phyloP scores from a whole-genome alignment of 2,329 filamentous ascomycete genomes.

The Penicillium sumatraense region DNA sequence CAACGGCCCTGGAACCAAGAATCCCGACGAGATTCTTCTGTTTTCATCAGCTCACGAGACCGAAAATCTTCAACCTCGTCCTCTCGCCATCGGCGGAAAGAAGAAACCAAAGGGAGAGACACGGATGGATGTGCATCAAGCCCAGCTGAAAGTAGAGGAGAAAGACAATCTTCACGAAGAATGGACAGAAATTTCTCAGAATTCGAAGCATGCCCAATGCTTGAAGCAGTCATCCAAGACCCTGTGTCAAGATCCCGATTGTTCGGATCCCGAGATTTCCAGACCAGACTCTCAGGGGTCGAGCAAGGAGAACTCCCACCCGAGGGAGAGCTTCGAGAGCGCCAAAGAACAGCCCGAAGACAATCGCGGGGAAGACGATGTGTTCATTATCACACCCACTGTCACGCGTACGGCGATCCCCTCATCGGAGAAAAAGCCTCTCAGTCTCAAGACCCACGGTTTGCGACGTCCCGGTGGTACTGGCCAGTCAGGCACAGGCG shows the following conservation, averaged over 20 bases:
- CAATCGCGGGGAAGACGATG: constrained; percentile 33
- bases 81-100: constrained; percentile 27
- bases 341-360: constrained; percentile 18
- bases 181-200: constrained; percentile 36
- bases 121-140: constrained; percentile 6
- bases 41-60: constrained; percentile 36
- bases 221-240: constrained; percentile 35
- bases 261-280: constrained; percentile 18
- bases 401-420: constrained; percentile 46
- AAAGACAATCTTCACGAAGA: constrained; percentile 32
- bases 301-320: constrained; percentile 30
- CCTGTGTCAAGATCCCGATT: constrained; percentile 28
- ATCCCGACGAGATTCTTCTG: constrained; percentile 43
- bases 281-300: constrained; percentile 23
- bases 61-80: constrained; percentile 27
- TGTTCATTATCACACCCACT: constrained; percentile 47
- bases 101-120: constrained; percentile 26
- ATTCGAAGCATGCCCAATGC: constrained; percentile 41
- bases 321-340: constrained; percentile 15
- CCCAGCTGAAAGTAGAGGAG: constrained; percentile 20
- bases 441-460: constrained; percentile 20
- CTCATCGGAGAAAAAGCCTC: constrained; percentile 28
- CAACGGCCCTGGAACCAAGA: constrained; percentile 36
- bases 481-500: constrained; percentile 27
- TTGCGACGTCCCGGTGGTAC: constrained; percentile 25